Evolutionary conservation across 495 filamentous ascomycete genomes (phyloP), one percentile per base, ranked within the genome.

Genomic region (Physcia stellaris): DNA sequence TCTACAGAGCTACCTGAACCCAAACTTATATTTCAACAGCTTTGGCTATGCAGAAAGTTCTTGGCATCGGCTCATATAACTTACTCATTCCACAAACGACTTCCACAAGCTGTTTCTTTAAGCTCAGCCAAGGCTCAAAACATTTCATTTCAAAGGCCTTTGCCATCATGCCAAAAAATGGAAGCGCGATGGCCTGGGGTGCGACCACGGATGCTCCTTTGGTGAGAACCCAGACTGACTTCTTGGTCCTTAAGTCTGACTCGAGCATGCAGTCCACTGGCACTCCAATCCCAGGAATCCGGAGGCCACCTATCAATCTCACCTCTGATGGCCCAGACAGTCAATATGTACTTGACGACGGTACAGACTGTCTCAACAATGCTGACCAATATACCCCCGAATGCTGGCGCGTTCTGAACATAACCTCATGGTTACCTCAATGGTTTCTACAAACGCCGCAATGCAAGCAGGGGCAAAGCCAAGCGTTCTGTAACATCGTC

Each of bases 381-480:
- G 11, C 11, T 10, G 15, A 15, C 15, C 18, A 26, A 19, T 30
- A 31, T 12, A 15, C 20, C 17, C 18, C 38, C 5, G 21, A 32
- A 1, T 41, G 38, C 22, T 41, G 38, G 38, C 28, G 24, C 6
- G 18, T 41, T 23, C 38, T 41, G 20, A 19, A 24, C 4, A 19
- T 41, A 6, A 15, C 32, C 13, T n/a, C 22, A 4, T 41, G 38
- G 38, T 32, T 41, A 23, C 38, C 38, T 6, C 27, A 23, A 24
- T 41, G 38, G 38, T 41, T 41, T 24, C 26, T 15, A 20, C 16
- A 41, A 22, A 41, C 19, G 3, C 30, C 38, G 11, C 18, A 31
- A 33, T 41, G 38, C 24, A 5, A 17, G 7, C 35, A 21, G 15
- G 17, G 19, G 12, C 7, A 27, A 32, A 4, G 16, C 5, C 33